These are phyloP conservation scores for Ilex asprella DNA, from an alignment of 257 asterid genomes.

Conservation along the genomic window DNA sequence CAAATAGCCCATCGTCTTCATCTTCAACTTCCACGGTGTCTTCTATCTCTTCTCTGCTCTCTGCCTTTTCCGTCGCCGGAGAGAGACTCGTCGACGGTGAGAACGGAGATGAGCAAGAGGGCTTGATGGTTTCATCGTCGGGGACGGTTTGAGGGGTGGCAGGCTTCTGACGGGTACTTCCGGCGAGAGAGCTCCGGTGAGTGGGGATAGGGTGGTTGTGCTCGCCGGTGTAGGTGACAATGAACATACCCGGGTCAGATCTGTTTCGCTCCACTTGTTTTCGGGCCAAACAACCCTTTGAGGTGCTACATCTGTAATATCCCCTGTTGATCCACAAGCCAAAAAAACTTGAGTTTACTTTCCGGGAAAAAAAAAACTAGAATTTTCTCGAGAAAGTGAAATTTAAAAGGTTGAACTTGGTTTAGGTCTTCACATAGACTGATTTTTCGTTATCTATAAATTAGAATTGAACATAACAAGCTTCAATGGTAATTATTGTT, in stretches of 20 bases:
- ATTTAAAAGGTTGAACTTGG: too few species aligned
- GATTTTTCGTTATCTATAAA: too few species aligned
- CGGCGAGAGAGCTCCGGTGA: constrained; percentile 57
- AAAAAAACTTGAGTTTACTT: too few species aligned
- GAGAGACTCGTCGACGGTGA: constrained; percentile 1
- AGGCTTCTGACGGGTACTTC: constrained; percentile 34
- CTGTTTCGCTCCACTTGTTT: constrained; percentile 61
- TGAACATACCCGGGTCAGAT: constrained; percentile 53
- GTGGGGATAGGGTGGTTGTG: constrained; percentile 53
- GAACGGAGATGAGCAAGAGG: constrained; percentile 11
- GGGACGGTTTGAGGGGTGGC: background rate
- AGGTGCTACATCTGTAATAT: constrained; percentile 56
- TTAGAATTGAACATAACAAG: too few species aligned
- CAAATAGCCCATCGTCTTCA: constrained; percentile 30
- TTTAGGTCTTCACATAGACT: too few species aligned
- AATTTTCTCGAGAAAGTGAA: background rate
- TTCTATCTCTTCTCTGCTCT: constrained; percentile 34
- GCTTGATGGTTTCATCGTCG: constrained; percentile 17
- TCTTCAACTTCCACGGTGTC: constrained; percentile 5
- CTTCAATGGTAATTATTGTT: too few species aligned
- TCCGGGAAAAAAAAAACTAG: background rate
- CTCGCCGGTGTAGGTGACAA: constrained; percentile 56
- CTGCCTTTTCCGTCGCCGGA: constrained; percentile 17
- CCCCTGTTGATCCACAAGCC: constrained; percentile 24
- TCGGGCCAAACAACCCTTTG: constrained; percentile 55